Base-by-base conservation (phyloP, 176 grass and related monocot species). In the Musa troglodytarum region DNA sequence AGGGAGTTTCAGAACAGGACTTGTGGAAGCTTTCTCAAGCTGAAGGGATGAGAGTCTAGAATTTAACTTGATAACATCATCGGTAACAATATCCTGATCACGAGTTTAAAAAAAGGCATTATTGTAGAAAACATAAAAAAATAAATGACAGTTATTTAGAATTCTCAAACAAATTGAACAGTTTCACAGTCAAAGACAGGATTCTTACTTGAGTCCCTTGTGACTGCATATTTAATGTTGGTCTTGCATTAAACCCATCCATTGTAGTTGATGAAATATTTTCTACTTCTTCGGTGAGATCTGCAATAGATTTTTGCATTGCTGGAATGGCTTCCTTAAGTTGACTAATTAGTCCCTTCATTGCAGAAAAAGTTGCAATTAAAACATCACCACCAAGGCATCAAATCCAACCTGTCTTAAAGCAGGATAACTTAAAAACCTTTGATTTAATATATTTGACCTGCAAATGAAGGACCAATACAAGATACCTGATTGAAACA, bases 331-430 rank as follows among this genome's bases (percentile, higher is more conserved):
- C 84, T 83, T 99, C 91, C 75, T 95, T 99, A 56, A 99, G 84
- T 89, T 99, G 96, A 88, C 89, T 92, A 78, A 95, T 92, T 82
- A 99, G 85, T 49, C 96, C 96, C 96, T 99, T 61, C 13, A 73
- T 69, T 69, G 6, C 14, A 69, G 13, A 69, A 49, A 69, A 16
- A 14, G 28, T 69, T n/a, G 19, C 3, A 20, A 20, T 34, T 58
- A 62, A 11, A 62, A 16, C 10, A 43, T 43, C 6, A 4, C 34
- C 34, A 43, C 34, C 34, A 43, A 43, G 34, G 34, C 3, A 43
- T 43, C 34, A 43, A 43, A 43, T 43, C 34, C 34, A 43, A 43
- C 34, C 34, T 43, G 34, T 43, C 34, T 43, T 43, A 43, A 43
- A 43, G 34, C 34, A 43, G 34, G 34, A 0, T 43, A 43, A 43